A percentile compares a stretch with the other conserved stretches of the same genome.
phyloP scores from a whole-genome alignment of 1,139 yeast species.

The Blastobotrys arbuscula region DNA sequence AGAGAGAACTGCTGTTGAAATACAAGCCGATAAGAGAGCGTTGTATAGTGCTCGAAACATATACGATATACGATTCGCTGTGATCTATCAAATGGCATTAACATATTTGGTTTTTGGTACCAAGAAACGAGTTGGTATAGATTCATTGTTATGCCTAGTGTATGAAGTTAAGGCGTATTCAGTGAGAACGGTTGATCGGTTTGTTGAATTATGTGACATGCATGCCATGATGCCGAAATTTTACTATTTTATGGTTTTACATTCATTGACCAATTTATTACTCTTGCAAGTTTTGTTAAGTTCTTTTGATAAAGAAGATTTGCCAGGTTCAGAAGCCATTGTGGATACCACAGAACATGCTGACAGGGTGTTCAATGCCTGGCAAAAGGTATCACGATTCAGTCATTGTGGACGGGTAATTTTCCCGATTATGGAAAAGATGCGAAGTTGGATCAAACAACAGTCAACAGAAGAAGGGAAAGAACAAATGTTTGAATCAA shows the following conservation, averaged over 20 bases:
- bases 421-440: neutral
- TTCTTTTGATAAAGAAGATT: neutral
- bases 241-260: slow-evolving; percentile 51
- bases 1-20: neutral
- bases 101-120: neutral
- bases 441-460: neutral
- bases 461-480: neutral
- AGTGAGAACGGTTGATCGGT: slow-evolving; percentile 38
- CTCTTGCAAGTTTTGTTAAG: neutral
- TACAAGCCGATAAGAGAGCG: neutral
- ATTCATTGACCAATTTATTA: slow-evolving; percentile 40
- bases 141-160: slow-evolving; percentile 17
- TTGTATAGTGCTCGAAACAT: neutral
- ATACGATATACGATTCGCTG: neutral
- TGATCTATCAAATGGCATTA: neutral
- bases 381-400: neutral
- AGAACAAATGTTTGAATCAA: neutral
- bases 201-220: slow-evolving; percentile 39
- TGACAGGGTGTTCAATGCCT: neutral
- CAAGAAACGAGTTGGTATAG: slow-evolving; percentile 36
- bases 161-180: slow-evolving; percentile 3
- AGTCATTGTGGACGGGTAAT: neutral
- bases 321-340: neutral
- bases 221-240: slow-evolving; percentile 47
- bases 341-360: neutral